Conservation (phyloP, 2,329 filamentous ascomycete species). For the Cytospora schulzeri region DNA sequence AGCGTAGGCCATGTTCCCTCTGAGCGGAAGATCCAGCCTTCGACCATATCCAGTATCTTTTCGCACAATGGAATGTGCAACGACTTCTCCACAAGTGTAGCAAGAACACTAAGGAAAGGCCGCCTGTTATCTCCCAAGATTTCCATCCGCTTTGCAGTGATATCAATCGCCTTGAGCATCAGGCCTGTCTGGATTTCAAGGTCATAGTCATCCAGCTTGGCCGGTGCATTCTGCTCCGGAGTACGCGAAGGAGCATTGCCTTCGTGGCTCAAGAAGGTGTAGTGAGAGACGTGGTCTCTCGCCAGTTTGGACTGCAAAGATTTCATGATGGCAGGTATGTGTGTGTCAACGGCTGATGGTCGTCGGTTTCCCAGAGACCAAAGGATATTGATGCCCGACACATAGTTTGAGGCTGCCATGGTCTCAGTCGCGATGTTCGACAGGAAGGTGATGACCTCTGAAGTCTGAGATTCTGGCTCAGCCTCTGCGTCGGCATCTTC, state of each 20-base stretch:
- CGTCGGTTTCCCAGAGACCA: conserved; percentile 89
- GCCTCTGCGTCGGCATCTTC: conserved; percentile 81
- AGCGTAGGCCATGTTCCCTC: conserved; percentile 95
- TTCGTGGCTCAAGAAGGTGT: conserved; percentile 58
- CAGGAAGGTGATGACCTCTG: conserved; percentile 83
- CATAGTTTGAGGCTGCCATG: conserved; percentile 77
- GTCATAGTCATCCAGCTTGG: conserved; percentile 72
- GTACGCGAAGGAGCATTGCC: conserved; percentile 45
- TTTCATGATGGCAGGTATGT: conserved; percentile 88
- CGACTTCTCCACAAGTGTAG: conserved; percentile 93
- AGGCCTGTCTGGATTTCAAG: conserved; percentile 86
- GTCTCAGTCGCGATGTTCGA: conserved; percentile 87
- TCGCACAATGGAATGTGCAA: conserved; percentile 83
- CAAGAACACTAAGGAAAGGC: conserved; percentile 92
- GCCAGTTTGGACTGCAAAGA: conserved; percentile 89
- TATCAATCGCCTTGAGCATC: conserved; percentile 93
- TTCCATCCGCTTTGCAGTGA: conserved; percentile 90
- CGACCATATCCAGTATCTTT: conserved; percentile 92
- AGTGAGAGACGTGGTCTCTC: conserved; percentile 86
- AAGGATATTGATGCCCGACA: conserved; percentile 87
- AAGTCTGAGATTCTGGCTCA: conserved; percentile 76
- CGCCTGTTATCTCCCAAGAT: conserved; percentile 86
- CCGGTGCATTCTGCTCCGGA: conserved; percentile 58
- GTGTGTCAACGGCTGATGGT: conserved; percentile 84
- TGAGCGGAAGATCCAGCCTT: conserved; percentile 93